Base-by-base conservation (phyloP, 1,284 basidiomycete genomes). In the Tremellales sp. region DNA sequence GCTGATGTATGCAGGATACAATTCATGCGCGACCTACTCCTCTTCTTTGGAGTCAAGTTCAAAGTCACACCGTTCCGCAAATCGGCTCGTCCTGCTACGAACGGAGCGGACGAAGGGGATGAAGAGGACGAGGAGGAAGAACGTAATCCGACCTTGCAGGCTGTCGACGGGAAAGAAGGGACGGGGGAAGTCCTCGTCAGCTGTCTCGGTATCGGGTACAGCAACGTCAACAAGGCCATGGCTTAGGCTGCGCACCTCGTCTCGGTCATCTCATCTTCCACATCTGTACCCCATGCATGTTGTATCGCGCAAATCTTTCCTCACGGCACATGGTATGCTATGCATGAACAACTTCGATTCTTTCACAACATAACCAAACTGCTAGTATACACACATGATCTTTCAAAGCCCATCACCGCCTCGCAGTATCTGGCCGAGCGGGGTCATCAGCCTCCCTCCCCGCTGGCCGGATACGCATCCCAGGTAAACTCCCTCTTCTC, bases 21-120 rank as follows among this genome's bases (percentile, higher is more conserved):
- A 77, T 90, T 94, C 67, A 75, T 98, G 37, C 80, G 89, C 29
- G 94, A 98, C 62, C 74, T 92, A 42, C 81, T 82, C 55, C 76
- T 81, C 11, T 87, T 89, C 63, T 90, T 97, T 56, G 90, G 91
- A 13, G 75, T 78, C 22, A 75, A 75, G 40, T 81, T 81, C 72
- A 79, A 80, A 62, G 72, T 81, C 48, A 61, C 75, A 48, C 60
- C 72, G 1, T 49, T 52, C 8, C 45, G 40, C 7, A 21, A 21
- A 21, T 8, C 11, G 10, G 10, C 19, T n/a, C 33, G 33, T 13
- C n/a, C n/a, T n/a, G 51, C 54, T 17, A 58, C 56, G 13, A 56
- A 35, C 12, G 50, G 26, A 4, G 42, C 47, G 10, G 54, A 53
- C 10, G 57, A 51, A 21, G 53, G 48, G 25, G 52, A 55, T n/a